phyloP scores from a whole-genome alignment of 768 basidiomycete species.

The Lanmaoa pseudosensibilis region DNA sequence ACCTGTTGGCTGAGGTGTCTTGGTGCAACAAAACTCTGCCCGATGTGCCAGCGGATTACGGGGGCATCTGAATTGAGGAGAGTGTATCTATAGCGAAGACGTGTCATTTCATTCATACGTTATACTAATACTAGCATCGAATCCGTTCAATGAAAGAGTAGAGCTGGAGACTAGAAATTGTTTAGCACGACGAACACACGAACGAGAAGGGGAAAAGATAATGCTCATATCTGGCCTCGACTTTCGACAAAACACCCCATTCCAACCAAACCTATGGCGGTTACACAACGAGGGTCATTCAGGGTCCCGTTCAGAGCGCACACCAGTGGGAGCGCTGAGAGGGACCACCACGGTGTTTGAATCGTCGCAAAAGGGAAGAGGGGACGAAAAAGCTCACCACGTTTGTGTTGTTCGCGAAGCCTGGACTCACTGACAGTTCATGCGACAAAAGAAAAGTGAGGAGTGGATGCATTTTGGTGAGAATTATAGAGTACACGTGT shows the following conservation, averaged over 20 bases:
- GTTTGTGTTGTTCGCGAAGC: not conserved
- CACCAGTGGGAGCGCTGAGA: slow-evolving; percentile 1
- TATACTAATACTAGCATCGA: slow-evolving; percentile 3
- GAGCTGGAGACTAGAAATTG: slow-evolving; percentile 1
- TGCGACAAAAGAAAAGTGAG: not conserved
- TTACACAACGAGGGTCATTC: slow-evolving; percentile 43
- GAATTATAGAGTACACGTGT: slow-evolving; percentile 31
- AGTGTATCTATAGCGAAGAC: slow-evolving; percentile 56
- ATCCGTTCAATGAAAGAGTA: not conserved
- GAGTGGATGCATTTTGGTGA: slow-evolving; percentile 13
- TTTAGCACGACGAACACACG: slow-evolving; percentile 2
- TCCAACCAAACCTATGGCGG: slow-evolving; percentile 52
- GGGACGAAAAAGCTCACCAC: slow-evolving; percentile 31
- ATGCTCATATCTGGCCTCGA: slow-evolving; percentile 90
- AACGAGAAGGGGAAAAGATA: not conserved
- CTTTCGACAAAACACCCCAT: slow-evolving; percentile 51
- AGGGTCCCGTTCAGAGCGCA: slow-evolving; percentile 17
- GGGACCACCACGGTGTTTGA: slow-evolving; percentile 68
- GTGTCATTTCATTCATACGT: not conserved
- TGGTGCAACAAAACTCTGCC: slow-evolving; percentile 78
- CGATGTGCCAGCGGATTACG: slow-evolving; percentile 86
- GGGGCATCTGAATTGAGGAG: slow-evolving; percentile 71
- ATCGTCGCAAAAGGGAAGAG: slow-evolving; percentile 40
- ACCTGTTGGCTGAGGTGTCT: slow-evolving; percentile 86
- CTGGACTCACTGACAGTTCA: not conserved